Evolutionary conservation across 257 asterid species (phyloP), one percentile per base, ranked within the genome.

Genomic region (Scutellaria minor): DNA sequence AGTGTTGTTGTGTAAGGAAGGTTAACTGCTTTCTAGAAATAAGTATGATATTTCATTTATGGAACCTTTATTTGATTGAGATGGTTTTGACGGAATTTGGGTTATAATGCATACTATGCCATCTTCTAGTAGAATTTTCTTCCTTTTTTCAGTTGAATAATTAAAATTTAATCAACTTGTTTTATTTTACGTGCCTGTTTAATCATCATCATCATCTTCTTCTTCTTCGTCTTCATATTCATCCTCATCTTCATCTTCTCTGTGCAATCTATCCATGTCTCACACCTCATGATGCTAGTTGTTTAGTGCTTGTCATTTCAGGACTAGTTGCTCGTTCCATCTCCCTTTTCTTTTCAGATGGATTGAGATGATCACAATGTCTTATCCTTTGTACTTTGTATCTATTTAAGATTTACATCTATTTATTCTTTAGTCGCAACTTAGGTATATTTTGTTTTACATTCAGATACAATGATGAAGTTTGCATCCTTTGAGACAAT

Each of bases 381-480:
- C 42, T 9, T 64, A 24, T 13, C 12, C 35, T 59, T 11, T 52
- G 24, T 42, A n/a, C 71, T 68, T 31, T 22, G 13, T 56, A 14
- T 56, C 39, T 50, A 7, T 52, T 9, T 39, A 27, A 64, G 3
- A 7, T 15, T 41, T 27, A 9, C 15, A 63, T 55, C 24, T 51
- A 50, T 4, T 31, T 31, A 2, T 56, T 5, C 1, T 22, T 67
- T 44, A 22, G 8, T 4, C 5, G 37, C 5, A 18, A 7, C 56
- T 45, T 50, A 37, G 22, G 35, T 56, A 11, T 27, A 68, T 39
- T 12, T 72, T 70, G 5, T 73, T 74, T 57, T 22, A 22, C 55
- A 62, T 86, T 71, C 95, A 91, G 97, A 91, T 73, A 91, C 97
- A 1, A 89, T 91, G 97, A 91, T 91, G 97, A 91, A 91, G 86